A percentile compares a stretch with the other conserved stretches of the same genome.
phyloP scores from a whole-genome alignment of 2,329 filamentous ascomycete species.

The Alternaria tenuissima region DNA sequence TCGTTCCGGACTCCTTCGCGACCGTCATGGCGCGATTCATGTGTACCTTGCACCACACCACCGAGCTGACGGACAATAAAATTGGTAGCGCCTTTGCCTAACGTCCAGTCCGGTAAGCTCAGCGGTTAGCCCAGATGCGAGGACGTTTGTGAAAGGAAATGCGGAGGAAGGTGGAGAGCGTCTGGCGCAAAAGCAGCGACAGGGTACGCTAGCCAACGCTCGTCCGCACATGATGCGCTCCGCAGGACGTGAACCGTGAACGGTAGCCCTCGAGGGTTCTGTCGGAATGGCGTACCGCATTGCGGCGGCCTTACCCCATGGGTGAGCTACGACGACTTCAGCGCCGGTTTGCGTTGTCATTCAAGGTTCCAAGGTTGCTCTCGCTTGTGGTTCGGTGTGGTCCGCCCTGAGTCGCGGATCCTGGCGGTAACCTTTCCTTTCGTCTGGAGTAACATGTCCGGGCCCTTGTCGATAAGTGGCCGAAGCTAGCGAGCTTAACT shows the following conservation, averaged over 20 bases:
- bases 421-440: slow-evolving; percentile 12
- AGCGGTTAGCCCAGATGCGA: slow-evolving; percentile 23
- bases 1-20: slow-evolving; percentile 35
- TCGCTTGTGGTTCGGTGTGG: slow-evolving; percentile 11
- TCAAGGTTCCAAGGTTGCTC: background rate
- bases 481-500: slow-evolving; percentile 13
- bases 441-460: slow-evolving; percentile 26
- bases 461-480: slow-evolving; percentile 28
- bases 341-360: slow-evolving; percentile 5
- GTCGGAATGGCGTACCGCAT: slow-evolving; percentile 31
- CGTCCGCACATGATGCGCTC: slow-evolving; percentile 26
- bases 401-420: slow-evolving; percentile 20
- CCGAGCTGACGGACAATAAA: slow-evolving; percentile 38
- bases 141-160: slow-evolving; percentile 16
- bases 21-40: slow-evolving; percentile 14
- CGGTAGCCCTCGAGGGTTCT: slow-evolving; percentile 18
- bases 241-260: slow-evolving; percentile 24
- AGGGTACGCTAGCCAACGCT: slow-evolving; percentile 24
- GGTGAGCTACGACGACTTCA: slow-evolving; percentile 20
- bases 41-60: slow-evolving; percentile 16
- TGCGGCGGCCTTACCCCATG: slow-evolving; percentile 17
- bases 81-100: slow-evolving; percentile 27
- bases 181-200: slow-evolving; percentile 34
- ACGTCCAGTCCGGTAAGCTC: slow-evolving; percentile 34
- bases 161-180: slow-evolving; percentile 7